Percentiles rank a stretch among this genome's conserved stretches.
These are phyloP conservation scores for Mycosphaerella sp. DNA, from an alignment of 2,329 filamentous ascomycete species.

Conservation along the genomic window DNA sequence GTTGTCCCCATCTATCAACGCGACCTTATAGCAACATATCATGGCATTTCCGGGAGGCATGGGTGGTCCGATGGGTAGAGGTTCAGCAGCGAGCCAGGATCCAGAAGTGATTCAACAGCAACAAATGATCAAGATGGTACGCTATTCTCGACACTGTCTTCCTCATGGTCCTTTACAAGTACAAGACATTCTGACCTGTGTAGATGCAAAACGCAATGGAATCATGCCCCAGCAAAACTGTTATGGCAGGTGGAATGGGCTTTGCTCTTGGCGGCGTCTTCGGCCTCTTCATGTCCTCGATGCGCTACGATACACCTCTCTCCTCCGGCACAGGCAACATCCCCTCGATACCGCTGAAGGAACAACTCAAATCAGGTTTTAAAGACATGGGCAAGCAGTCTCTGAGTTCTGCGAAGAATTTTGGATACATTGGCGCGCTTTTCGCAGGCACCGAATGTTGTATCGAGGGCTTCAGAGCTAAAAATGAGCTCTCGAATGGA, in stretches of 20 bases:
- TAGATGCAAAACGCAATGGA: constrained; percentile 84
- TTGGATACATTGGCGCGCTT: constrained; percentile 84
- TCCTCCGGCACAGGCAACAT: constrained; percentile 44
- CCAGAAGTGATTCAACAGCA: constrained; percentile 39
- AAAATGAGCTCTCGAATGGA: constrained; percentile 88
- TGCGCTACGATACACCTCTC: constrained; percentile 96
- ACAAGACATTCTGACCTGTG: background rate
- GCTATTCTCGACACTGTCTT: constrained; percentile 4
- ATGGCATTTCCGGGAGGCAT: constrained; percentile 21
- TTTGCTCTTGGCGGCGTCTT: constrained; percentile 92
- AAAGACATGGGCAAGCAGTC: constrained; percentile 90
- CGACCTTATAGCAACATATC: background rate
- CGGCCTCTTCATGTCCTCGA: constrained; percentile 96
- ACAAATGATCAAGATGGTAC: constrained; percentile 45
- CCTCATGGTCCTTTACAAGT: background rate
- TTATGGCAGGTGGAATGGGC: constrained; percentile 85
- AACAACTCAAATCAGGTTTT: constrained; percentile 81
- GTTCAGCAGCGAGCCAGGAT: constrained; percentile 21
- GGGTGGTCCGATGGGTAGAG: constrained; percentile 10
- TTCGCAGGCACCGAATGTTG: constrained; percentile 93
- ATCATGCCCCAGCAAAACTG: constrained; percentile 82
- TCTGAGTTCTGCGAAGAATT: constrained; percentile 83
- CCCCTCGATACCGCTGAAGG: constrained; percentile 64
- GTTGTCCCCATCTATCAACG: background rate
- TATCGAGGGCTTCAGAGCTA: constrained; percentile 85